Conservation (phyloP, 176 grass and related monocot species). For the Ampelocalamus luodianensis region DNA sequence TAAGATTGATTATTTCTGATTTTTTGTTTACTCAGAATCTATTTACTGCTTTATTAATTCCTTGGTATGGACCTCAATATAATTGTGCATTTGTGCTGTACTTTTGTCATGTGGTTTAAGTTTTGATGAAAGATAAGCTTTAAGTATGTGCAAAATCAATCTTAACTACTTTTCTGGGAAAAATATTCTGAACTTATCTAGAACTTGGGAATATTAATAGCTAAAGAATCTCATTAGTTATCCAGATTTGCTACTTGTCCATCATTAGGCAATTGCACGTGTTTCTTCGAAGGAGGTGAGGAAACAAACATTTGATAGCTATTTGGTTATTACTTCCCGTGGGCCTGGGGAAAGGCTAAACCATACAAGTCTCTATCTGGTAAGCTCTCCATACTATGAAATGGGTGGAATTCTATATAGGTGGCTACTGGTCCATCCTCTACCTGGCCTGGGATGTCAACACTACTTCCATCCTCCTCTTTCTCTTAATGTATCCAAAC, state of each 20-base stretch:
- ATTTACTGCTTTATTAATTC: constrained; percentile 22
- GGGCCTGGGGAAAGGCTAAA: constrained; percentile 28
- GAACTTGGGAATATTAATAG: constrained; percentile 11
- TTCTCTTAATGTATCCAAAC: no score
- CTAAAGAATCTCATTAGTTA: constrained; percentile 30
- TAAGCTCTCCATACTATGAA: constrained; percentile 43
- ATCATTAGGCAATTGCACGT: constrained; percentile 46
- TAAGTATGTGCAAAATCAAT: neutral
- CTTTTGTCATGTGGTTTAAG: neutral
- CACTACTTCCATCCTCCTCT: neutral
- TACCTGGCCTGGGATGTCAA: constrained; percentile 50
- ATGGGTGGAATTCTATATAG: constrained; percentile 40
- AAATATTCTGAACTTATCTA: constrained; percentile 39
- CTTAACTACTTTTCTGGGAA: constrained; percentile 3
- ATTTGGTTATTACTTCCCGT: constrained; percentile 33
- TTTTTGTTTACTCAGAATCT: neutral
- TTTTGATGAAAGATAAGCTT: neutral
- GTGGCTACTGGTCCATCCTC: constrained; percentile 42
- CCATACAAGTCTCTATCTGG: constrained; percentile 50
- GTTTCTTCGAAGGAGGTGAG: constrained; percentile 33
- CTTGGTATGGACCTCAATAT: constrained; percentile 5
- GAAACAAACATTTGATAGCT: constrained; percentile 28
- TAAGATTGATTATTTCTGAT: neutral
- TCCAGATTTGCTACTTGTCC: constrained; percentile 37
- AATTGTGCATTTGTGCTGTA: constrained; percentile 6